Base-by-base conservation (phyloP, 257 asterid species). In the Jacaranda copaia region DNA sequence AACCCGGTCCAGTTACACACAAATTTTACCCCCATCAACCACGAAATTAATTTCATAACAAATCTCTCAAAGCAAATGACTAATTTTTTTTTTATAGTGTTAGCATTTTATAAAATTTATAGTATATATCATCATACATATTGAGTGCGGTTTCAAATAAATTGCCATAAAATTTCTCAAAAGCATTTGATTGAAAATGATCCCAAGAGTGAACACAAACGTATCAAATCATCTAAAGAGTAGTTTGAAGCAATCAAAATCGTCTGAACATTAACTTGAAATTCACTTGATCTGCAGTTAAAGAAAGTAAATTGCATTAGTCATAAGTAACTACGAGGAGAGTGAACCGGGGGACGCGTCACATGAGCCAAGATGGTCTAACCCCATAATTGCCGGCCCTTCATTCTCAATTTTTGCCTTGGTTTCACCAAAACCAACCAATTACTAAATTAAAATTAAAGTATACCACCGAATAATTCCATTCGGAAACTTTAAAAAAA, bases 221-320 rank as follows among this genome's bases (percentile, higher is more conserved):
- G 87, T 79, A 89, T 70, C 59, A 69, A 80, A 40, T 67, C 5
- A 76, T 75, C 35, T 72, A 80, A 66, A 71, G 74, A 61, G 48
- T 20, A 71, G 82, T 82, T 70, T 19, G 76, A 60, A 80, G 85
- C 87, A 86, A 84, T 82, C 83, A 61, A 88, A 76, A 80, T 40
- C 4, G 43, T 61, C 16, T 10, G 25, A 71, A 79, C 86, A 84
- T 77, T 76, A 78, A 85, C 93, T 91, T 89, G 73, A 53, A 69
- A 75, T 35, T 79, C 87, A 91, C 91, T 87, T 84, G 82, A 86
- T 38, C 88, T 72, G 74, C 73, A 83, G 81, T 83, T 76, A 74
- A 89, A 84, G 87, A 70, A 83, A 82, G 80, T 84, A 73, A 73
- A 75, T 65, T 75, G 74, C 81, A 74, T 71, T 71, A 64, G 62